A percentile compares a stretch with the other conserved stretches of the same genome.
phyloP scores from a whole-genome alignment of 176 grass and related monocot genomes.

The Rhynchospora breviuscula region DNA sequence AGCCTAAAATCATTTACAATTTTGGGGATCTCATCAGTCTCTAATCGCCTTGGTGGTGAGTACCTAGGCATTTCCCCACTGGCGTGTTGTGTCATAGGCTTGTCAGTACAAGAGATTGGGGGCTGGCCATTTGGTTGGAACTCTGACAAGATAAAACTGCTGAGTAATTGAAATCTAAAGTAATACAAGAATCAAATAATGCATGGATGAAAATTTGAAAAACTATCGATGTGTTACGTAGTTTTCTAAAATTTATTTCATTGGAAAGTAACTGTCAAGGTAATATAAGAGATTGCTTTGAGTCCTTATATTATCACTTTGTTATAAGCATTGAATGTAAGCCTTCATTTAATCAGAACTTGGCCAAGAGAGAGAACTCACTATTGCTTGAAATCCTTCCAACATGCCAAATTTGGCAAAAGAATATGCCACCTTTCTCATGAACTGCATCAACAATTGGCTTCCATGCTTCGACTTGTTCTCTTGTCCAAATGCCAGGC shows the following conservation, averaged over 20 bases:
- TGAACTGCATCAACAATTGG: constrained; percentile 46
- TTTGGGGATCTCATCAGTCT: constrained; percentile 39
- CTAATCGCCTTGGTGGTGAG: constrained; percentile 38
- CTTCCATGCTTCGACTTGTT: constrained; percentile 63
- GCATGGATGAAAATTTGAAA: neutral
- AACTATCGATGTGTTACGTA: neutral
- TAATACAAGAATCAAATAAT: neutral
- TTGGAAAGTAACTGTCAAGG: neutral
- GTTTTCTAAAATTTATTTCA: neutral
- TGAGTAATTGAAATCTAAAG: neutral
- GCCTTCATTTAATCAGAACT: neutral
- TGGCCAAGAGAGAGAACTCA: neutral
- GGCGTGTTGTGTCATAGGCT: constrained; percentile 5
- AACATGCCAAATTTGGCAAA: constrained; percentile 60
- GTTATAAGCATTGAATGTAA: neutral
- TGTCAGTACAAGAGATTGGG: constrained; percentile 51
- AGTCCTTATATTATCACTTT: neutral
- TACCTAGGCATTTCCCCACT: constrained; percentile 25
- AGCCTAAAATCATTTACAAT: constrained; percentile 42
- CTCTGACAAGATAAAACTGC: constrained; percentile 14
- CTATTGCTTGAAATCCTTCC: constrained; percentile 50
- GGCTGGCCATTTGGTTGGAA: constrained; percentile 44
- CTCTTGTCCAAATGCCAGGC: constrained; percentile 59
- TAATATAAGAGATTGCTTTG: neutral
- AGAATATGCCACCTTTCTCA: constrained; percentile 60